A percentile compares a stretch with the other conserved stretches of the same genome.
phyloP scores from a whole-genome alignment of 2,329 filamentous ascomycete species.

The Ceratocystis ficicola region DNA sequence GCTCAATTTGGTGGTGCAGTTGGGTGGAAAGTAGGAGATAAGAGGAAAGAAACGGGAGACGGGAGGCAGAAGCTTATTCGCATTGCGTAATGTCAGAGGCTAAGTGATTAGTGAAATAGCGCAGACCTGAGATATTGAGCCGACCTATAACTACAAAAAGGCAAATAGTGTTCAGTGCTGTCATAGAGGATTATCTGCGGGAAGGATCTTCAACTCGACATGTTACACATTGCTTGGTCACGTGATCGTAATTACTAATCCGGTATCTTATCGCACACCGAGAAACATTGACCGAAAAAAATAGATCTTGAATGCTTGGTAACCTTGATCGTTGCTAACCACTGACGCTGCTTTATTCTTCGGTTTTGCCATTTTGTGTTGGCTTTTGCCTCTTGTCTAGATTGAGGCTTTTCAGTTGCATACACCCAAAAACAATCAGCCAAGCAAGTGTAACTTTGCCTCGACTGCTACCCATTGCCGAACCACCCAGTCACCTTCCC shows the following conservation, averaged over 20 bases:
- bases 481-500: neutral
- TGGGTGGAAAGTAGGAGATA: too few species aligned
- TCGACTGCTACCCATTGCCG: neutral
- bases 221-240: neutral
- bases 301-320: neutral
- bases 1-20: too few species aligned
- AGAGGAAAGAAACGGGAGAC: too few species aligned
- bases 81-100: too few species aligned
- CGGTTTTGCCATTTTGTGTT: neutral
- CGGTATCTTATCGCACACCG: constrained; percentile 10
- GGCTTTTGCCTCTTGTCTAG: neutral
- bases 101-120: too few species aligned
- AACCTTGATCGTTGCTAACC: neutral
- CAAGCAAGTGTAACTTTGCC: neutral
- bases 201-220: neutral
- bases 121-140: too few species aligned
- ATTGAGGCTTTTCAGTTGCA: neutral
- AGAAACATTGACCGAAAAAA: neutral
- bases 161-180: neutral
- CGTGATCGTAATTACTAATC: neutral
- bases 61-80: too few species aligned
- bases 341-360: neutral
- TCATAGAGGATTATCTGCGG: neutral
- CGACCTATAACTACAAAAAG: neutral
- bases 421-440: too few species aligned